Evolutionary conservation across 78 protist species (phyloP), one percentile per base, ranked within the genome.

Genomic region (Andalucia godoyi): DNA sequence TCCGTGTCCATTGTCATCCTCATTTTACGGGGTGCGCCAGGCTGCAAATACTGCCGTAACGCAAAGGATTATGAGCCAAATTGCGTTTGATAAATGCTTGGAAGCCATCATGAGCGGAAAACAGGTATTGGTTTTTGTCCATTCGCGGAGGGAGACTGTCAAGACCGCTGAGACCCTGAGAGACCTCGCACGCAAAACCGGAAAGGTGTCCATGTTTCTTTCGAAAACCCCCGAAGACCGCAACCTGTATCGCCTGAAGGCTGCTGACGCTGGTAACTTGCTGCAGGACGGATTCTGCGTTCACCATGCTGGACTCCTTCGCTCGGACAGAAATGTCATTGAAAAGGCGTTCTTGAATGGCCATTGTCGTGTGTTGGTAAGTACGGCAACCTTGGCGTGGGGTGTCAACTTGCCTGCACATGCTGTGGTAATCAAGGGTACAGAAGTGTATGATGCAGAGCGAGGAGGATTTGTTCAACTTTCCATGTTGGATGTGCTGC

Each of bases 351-450:
- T 93, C 64, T 63, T 68, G 21, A 66, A 69, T 3, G 96, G 97
- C 10, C 49, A 36, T 46, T 30, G 91, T 58, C 52, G 59, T 25
- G 88, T 91, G 42, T 65, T 95, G 36, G 49, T 57, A 32, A 88
- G 92, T 65, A 95, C 99, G 10, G 96, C 99, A 5, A 95, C 99
- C 0, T 65, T 95, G 1, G 98, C 99, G 13, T 95, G 99, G 99
- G 99, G 99, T 42, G 97, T 95, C 55, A 95, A 95, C 76, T 65
- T 95, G 21, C 99, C 99, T 5, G 97, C 98, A 1, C 96, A 90
- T 52, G 78, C 93, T 0, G 99, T 95, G 37, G 70, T 95, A 36
- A 94, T 95, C 73, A 86, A 82, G 60, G 99, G 99, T 27, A 94
- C 98, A 13, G 78, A 94, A 8, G 32, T 87, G 36, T 89, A 90